Evolutionary conservation across 768 basidiomycete genomes (phyloP), one percentile per base, ranked within the genome.

Genomic region (Russula vinacea): DNA sequence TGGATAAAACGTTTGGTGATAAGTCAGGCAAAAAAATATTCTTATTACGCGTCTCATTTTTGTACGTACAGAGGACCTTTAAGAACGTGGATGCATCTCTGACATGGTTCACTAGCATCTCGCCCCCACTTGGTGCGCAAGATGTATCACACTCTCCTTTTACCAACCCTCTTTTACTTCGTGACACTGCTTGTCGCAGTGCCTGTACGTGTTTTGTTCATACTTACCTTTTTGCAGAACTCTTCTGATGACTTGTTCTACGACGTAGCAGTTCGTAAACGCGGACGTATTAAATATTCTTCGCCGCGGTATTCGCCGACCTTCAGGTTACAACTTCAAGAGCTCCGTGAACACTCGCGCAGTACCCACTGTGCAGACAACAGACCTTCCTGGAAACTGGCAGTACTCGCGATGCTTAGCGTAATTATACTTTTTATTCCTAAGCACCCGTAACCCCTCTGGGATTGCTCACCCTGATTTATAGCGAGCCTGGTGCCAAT

Each of bases 381-480:
- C 82, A 1, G 77, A 73, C 65, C 80, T 92, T 29, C 87, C 88
- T 4, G 84, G 83, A n/a, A 71, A 82, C 39, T 92, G 84, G 83
- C 40, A 70, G 33, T 90, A 89, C 72, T 73, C 82, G 26, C 88
- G 87, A 14, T 92, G 90, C 70, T 76, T 90, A 50, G 69, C 78
- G 88, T 89, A 67, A 60, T 84, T 44, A 58, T 56, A 29, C 13
- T 39, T 5, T 52, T 0, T 32, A 16, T 33, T 6, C 2, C 26
- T 45, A 1, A 32, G 6, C 6, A 22, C 22, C 16, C 17, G 10
- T 7, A 24, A 2, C 32, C n/a, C 35, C 2, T 22, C 35, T 4
- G 13, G 10, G 7, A 3, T 5, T 26, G n/a, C 11, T 32, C 60
- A 40, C 54, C 51, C 35, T 16, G 42, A 33, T 26, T 17, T 32